These are phyloP conservation scores for Laetiporus sulphureus DNA, from an alignment of 1,284 basidiomycete genomes.

Conservation along the genomic window DNA sequence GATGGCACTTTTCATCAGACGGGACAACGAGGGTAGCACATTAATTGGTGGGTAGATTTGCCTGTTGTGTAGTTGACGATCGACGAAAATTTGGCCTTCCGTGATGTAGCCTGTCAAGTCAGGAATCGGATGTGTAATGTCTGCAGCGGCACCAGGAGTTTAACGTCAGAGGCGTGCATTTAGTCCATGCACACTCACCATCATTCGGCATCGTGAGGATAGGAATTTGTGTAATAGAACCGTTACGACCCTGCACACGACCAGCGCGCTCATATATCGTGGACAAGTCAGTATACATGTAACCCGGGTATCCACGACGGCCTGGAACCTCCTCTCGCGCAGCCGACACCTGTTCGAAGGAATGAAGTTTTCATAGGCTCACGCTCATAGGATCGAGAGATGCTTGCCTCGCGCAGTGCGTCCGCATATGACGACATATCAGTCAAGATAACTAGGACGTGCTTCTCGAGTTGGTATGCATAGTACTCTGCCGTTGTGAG, in stretches of 20 bases:
- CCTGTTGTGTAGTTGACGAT: slow-evolving; percentile 89
- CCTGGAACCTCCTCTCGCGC: slow-evolving; percentile 99
- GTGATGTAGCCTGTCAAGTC: slow-evolving; percentile 99
- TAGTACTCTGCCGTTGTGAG: slow-evolving; percentile 99
- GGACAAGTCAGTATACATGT: slow-evolving; percentile 99
- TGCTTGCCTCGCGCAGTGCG: slow-evolving; percentile 84
- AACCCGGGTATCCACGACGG: slow-evolving; percentile 98
- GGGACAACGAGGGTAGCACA: slow-evolving; percentile 96
- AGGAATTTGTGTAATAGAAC: slow-evolving; percentile 99
- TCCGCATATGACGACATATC: slow-evolving; percentile 99
- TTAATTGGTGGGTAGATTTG: slow-evolving; percentile 99
- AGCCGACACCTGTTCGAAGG: slow-evolving; percentile 72
- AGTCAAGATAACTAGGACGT: slow-evolving; percentile 97
- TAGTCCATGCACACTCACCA: slow-evolving; percentile 52
- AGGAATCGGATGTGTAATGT: slow-evolving; percentile 99
- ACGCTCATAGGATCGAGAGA: slow-evolving; percentile 3
- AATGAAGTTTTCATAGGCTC: slow-evolving; percentile 3
- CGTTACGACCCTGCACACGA: slow-evolving; percentile 95
- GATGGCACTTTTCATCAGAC: slow-evolving; percentile 99
- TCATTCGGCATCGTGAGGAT: slow-evolving; percentile 99
- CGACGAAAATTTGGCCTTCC: slow-evolving; percentile 98
- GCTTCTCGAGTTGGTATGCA: slow-evolving; percentile 99
- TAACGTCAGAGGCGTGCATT: slow-evolving; percentile 5
- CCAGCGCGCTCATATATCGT: slow-evolving; percentile 99
- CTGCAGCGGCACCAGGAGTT: slow-evolving; percentile 32